These are phyloP conservation scores for Candida alai DNA, from an alignment of 805 yeast genomes.

Conservation along the genomic window DNA sequence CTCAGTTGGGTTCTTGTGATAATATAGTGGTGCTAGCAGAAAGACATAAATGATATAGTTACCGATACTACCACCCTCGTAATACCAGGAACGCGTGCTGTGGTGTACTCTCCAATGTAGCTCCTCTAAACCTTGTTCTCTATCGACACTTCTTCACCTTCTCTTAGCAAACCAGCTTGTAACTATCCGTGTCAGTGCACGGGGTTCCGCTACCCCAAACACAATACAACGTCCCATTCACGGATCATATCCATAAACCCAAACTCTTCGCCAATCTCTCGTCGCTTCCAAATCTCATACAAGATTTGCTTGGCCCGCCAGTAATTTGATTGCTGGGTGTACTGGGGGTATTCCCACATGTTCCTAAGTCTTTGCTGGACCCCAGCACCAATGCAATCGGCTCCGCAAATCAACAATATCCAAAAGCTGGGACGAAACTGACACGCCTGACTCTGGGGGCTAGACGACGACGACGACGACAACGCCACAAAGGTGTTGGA, in stretches of 20 bases:
- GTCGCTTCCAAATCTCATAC: conserved; percentile 47
- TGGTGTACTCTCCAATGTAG: too few species aligned
- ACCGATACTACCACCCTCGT: too few species aligned
- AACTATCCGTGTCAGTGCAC: too few species aligned
- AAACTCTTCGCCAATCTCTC: conserved; percentile 29
- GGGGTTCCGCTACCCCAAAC: conserved; percentile 35
- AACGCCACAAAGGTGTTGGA: conserved; percentile 9
- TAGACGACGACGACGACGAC: too few species aligned
- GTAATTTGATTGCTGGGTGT: conserved; percentile 28
- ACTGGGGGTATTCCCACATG: conserved; percentile 26
- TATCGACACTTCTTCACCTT: too few species aligned
- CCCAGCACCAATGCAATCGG: conserved; percentile 30
- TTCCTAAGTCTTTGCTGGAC: conserved; percentile 29
- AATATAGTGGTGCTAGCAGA: too few species aligned
- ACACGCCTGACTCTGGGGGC: conserved; percentile 13
- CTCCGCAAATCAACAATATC: conserved; percentile 42
- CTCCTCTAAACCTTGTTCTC: too few species aligned
- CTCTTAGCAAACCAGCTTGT: too few species aligned
- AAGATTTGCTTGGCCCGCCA: conserved; percentile 57
- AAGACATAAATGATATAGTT: too few species aligned
- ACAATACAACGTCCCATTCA: conserved; percentile 48
- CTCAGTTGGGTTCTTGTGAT: too few species aligned
- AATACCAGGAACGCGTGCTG: too few species aligned
- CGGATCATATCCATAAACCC: conserved; percentile 54
- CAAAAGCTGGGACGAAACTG: conserved; percentile 43